phyloP scores from a whole-genome alignment of 176 grass and related monocot genomes.

The Melocanna baccifera region DNA sequence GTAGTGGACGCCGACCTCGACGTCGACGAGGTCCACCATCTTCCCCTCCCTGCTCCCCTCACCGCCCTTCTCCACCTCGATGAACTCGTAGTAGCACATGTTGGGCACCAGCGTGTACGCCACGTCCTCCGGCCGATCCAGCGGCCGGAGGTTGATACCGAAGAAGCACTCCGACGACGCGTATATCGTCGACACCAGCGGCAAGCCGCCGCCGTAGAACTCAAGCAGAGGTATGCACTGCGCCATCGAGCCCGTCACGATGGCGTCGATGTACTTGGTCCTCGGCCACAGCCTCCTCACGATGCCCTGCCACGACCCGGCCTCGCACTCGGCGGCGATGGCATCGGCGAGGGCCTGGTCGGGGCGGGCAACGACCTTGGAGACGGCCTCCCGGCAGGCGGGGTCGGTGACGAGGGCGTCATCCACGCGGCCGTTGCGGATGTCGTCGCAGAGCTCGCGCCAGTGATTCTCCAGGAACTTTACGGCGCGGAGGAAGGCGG shows the following conservation, averaged over 20 bases:
- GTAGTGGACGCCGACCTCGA: slow-evolving; percentile 54
- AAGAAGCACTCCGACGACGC: slow-evolving; percentile 77
- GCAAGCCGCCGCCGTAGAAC: slow-evolving; percentile 63
- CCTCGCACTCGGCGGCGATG: slow-evolving; percentile 36
- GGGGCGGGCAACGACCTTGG: background rate
- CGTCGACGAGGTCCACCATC: slow-evolving; percentile 60
- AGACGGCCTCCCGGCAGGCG: slow-evolving; percentile 18
- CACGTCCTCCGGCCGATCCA: slow-evolving; percentile 54
- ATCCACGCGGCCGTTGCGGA: slow-evolving; percentile 36
- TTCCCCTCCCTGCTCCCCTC: background rate
- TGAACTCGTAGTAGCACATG: slow-evolving; percentile 84
- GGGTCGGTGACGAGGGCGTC: slow-evolving; percentile 14
- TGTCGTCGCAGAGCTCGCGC: slow-evolving; percentile 51
- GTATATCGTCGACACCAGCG: slow-evolving; percentile 67
- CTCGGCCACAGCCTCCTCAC: slow-evolving; percentile 58
- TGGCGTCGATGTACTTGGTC: slow-evolving; percentile 71
- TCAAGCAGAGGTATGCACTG: slow-evolving; percentile 71
- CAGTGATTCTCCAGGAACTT: slow-evolving; percentile 70
- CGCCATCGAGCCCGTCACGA: slow-evolving; percentile 77
- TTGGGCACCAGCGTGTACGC: slow-evolving; percentile 69
- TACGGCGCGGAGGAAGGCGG: slow-evolving; percentile 68
- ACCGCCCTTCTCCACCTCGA: slow-evolving; percentile 57
- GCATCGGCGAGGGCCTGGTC: slow-evolving; percentile 39
- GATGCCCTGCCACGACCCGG: slow-evolving; percentile 47
- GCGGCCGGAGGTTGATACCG: slow-evolving; percentile 63